Evolutionary conservation across 805 yeast species (phyloP).

Genomic region (Candida maesae): DNA sequence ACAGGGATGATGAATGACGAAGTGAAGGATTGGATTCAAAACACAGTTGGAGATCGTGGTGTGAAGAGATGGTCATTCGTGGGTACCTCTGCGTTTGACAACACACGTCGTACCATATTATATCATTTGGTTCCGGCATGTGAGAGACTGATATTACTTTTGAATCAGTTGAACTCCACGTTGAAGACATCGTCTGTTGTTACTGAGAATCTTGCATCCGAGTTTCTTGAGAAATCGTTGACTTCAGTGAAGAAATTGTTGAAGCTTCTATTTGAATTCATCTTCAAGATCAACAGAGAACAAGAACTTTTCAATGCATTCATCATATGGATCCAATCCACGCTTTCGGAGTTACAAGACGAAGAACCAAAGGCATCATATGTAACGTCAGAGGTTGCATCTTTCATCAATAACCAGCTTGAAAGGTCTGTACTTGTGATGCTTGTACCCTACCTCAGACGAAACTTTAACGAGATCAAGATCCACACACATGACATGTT

Average conservation of each 20-base stretch:
- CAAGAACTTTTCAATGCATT: slow-evolving; percentile 42
- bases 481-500: slow-evolving; percentile 23
- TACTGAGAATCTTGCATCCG: slow-evolving; percentile 4
- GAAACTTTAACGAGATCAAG: slow-evolving; percentile 22
- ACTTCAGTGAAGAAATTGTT: slow-evolving; percentile 23
- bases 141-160: slow-evolving; percentile 49
- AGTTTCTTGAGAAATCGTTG: slow-evolving; percentile 11
- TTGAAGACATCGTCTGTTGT: slow-evolving; percentile 29
- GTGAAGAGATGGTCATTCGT: slow-evolving; percentile 49
- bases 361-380: slow-evolving; percentile 20
- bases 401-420: slow-evolving; percentile 25
- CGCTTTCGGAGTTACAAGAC: slow-evolving; percentile 26
- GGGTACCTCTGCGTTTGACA: slow-evolving; percentile 50
- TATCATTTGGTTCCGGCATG: slow-evolving; percentile 49
- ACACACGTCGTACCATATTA: slow-evolving; percentile 42
- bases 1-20: slow-evolving; percentile 51
- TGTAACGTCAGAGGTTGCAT: slow-evolving; percentile 25
- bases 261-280: slow-evolving; percentile 32
- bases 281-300: slow-evolving; percentile 42
- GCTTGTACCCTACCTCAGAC: slow-evolving; percentile 22
- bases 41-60: slow-evolving; percentile 66
- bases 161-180: slow-evolving; percentile 40
- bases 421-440: slow-evolving; percentile 21
- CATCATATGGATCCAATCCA: slow-evolving; percentile 38
- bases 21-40: slow-evolving; percentile 56